Evolutionary conservation across 2,329 filamentous ascomycete genomes (phyloP), one percentile per base, ranked within the genome.

Genomic region (Colletotrichum sp.): DNA sequence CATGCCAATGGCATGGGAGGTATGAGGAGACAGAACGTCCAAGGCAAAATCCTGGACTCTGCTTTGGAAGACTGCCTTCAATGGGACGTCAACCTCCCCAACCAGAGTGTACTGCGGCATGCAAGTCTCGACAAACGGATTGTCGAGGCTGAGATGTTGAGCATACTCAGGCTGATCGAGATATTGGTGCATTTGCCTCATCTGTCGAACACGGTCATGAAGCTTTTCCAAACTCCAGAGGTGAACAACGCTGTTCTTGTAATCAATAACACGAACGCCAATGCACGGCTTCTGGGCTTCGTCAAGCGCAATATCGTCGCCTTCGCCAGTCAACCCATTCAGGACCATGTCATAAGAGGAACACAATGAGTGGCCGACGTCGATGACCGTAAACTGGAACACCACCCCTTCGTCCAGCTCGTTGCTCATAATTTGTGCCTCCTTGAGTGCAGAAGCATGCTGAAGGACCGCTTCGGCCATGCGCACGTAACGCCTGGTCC

Each of bases 181-280:
- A 81, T 98, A 99, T 83, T 99, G 96, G 82, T 98, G 94, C 91
- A 99, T 95, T 84, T 98, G 96, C 60, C 97, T 93, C 97, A 99
- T 99, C 78, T 95, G 92, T 69, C 95, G 92, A 13, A 99, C 93
- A 32, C 97, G 93, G 76, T 95, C 93, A 76, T 96, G 93, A 21
- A 99, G 90, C 84, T 99, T 99, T 81, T 98, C 94, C 70, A 99
- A 84, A 72, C 96, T 99, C 97, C 97, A 99, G 2, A 99, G 89
- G 81, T 97, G 95, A 36, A 98, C 93, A 21, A 98, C 94, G 63
- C 90, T 90, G 81, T 96, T 92, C 82, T 94, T 94, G 87, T 96
- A 98, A 85, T 99, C 96, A 77, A 98, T 93, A 26, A 99, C 95
- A 32, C 97, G 92, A 18, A 99, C 92, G 2, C 94, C 96, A 60